Percentiles rank a stretch among this genome's conserved stretches.
Conservation (phyloP, 176 grass and related monocot genomes). For the Echinochloa phyllopogon region DNA sequence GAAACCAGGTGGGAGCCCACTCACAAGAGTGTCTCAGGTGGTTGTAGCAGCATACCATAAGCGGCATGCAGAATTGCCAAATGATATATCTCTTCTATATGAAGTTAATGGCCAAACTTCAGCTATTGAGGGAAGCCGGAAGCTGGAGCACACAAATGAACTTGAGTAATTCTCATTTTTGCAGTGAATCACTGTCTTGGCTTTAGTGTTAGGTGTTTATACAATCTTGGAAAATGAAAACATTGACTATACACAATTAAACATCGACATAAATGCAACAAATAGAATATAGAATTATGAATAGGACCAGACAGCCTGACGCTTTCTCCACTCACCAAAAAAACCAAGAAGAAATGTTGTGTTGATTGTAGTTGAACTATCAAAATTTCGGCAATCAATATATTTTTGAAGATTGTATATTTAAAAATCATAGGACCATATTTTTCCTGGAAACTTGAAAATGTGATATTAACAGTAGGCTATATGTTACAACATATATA, state of each 20-base stretch:
- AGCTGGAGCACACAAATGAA: constrained; percentile 78
- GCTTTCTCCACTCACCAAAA: not conserved
- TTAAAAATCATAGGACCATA: not conserved
- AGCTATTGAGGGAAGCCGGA: constrained; percentile 87
- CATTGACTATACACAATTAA: not conserved
- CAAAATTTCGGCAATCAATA: not conserved
- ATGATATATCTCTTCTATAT: constrained; percentile 71
- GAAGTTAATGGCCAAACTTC: constrained; percentile 69
- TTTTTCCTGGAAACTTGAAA: too few relatives aligned
- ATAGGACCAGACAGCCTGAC: not conserved
- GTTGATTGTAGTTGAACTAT: not conserved
- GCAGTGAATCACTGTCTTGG: not conserved
- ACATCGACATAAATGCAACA: constrained; percentile 16
- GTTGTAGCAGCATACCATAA: constrained; percentile 73
- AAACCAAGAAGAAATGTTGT: not conserved
- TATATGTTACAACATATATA: not conserved
- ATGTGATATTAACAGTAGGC: not conserved
- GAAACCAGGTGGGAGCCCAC: constrained; percentile 87
- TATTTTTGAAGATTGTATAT: not conserved
- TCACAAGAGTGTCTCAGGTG: constrained; percentile 82
- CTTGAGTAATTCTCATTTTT: constrained; percentile 54
- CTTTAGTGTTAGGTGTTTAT: constrained; percentile 12
- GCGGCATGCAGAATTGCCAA: constrained; percentile 51
- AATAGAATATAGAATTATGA: not conserved
- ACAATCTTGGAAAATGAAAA: not conserved